Evolutionary conservation across 495 filamentous ascomycete species (phyloP).

Genomic region (Trichoderma virens): DNA sequence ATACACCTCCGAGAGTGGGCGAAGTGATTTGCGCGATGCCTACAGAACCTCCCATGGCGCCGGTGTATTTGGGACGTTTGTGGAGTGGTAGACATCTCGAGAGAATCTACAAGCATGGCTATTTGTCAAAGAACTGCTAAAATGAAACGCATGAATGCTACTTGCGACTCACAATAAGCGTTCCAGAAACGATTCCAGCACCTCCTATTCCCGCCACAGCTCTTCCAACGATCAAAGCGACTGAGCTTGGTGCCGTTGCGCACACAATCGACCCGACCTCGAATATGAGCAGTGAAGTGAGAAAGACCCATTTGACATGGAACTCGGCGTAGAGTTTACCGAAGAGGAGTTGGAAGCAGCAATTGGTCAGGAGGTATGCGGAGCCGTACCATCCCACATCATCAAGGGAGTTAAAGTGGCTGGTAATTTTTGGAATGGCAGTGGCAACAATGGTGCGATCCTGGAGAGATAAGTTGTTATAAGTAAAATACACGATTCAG

Average conservation of each 20-base stretch:
- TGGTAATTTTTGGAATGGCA: slow-evolving; percentile 39
- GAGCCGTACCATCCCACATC: slow-evolving; percentile 48
- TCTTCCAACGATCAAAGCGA: slow-evolving; percentile 46
- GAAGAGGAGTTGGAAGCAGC: slow-evolving; percentile 42
- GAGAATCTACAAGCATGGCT: slow-evolving; percentile 17
- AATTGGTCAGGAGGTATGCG: slow-evolving; percentile 44
- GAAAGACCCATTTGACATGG: slow-evolving; percentile 33
- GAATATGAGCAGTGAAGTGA: slow-evolving; percentile 32
- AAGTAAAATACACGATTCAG: neutral
- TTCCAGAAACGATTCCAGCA: slow-evolving; percentile 32
- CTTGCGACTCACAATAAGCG: slow-evolving; percentile 19
- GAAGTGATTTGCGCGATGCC: slow-evolving; percentile 64
- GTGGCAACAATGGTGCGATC: slow-evolving; percentile 30
- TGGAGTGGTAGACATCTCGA: slow-evolving; percentile 26
- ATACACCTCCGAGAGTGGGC: slow-evolving; percentile 50
- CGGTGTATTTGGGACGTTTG: slow-evolving; percentile 29
- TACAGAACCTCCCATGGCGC: slow-evolving; percentile 39
- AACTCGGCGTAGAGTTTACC: slow-evolving; percentile 46
- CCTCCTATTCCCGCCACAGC: slow-evolving; percentile 46
- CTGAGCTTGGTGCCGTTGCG: slow-evolving; percentile 37
- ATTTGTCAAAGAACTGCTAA: neutral
- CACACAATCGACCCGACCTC: slow-evolving; percentile 45
- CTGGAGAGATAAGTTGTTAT: slow-evolving; percentile 9
- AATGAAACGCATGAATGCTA: neutral
- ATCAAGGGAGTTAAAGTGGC: slow-evolving; percentile 35